These are phyloP conservation scores for Lactarius vividus DNA, from an alignment of 768 basidiomycete genomes.

Conservation along the genomic window DNA sequence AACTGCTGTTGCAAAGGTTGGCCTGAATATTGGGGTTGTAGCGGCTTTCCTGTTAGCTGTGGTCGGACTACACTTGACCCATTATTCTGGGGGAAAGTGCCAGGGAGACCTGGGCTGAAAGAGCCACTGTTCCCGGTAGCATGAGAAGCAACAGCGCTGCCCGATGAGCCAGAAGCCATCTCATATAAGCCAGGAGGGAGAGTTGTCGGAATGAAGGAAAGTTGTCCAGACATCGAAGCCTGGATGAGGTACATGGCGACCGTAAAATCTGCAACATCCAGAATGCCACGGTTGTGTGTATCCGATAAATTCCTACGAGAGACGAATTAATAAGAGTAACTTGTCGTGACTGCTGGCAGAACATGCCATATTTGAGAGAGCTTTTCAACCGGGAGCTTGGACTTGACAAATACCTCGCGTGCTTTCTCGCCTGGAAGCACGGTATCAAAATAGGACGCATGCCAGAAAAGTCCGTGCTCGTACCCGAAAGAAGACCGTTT, in stretches of 20 bases:
- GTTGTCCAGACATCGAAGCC: constrained; percentile 77
- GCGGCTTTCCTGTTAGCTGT: constrained; percentile 31
- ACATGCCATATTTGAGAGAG: constrained; percentile 89
- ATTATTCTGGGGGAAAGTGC: constrained; percentile 59
- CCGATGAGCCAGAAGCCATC: constrained; percentile 48
- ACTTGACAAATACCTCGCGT: constrained; percentile 87
- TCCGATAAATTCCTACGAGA: constrained; percentile 84
- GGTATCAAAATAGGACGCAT: not conserved
- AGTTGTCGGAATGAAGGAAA: constrained; percentile 64
- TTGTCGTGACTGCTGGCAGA: too few relatives aligned
- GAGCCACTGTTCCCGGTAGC: constrained; percentile 57
- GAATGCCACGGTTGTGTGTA: constrained; percentile 83
- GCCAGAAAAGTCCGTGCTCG: constrained; percentile 28
- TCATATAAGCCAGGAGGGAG: constrained; percentile 87
- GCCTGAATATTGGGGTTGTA: constrained; percentile 68
- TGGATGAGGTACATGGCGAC: constrained; percentile 97
- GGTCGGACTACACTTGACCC: constrained; percentile 42
- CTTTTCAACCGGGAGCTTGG: constrained; percentile 80
- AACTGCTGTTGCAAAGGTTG: constrained; percentile 36
- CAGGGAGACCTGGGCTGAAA: constrained; percentile 52
- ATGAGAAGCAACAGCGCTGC: constrained; percentile 44
- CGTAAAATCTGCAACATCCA: constrained; percentile 90
- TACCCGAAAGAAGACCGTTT: constrained; percentile 78
- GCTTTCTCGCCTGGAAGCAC: constrained; percentile 71
- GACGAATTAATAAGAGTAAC: constrained; percentile 4